Conservation (phyloP, 2,329 filamentous ascomycete genomes). For the Mycosphaerella arachidis region DNA sequence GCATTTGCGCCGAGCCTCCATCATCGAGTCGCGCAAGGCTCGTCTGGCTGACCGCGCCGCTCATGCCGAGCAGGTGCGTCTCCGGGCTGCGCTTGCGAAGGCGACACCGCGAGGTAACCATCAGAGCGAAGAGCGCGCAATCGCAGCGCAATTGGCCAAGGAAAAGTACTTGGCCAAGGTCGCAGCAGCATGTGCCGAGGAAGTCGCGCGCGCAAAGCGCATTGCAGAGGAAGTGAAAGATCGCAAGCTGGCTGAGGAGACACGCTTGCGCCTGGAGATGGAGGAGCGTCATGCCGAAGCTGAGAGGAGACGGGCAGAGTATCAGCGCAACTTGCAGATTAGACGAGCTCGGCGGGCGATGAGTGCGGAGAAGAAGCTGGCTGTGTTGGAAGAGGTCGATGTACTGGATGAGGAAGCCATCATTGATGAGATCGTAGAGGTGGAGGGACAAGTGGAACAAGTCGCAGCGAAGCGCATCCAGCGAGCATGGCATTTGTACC, state of each 20-base stretch:
- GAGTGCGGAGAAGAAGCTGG: conserved; percentile 48
- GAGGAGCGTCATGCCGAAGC: conserved; percentile 76
- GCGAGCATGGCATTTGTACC: conserved; percentile 61
- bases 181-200: conserved; percentile 73
- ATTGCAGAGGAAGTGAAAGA: conserved; percentile 79
- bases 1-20: conserved; percentile 72
- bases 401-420: conserved; percentile 45
- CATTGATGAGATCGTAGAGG: conserved; percentile 27
- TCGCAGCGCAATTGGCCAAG: conserved; percentile 72
- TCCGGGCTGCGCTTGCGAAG: conserved; percentile 70
- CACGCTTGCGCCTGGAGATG: conserved; percentile 67
- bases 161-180: conserved; percentile 80
- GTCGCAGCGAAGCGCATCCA: conserved; percentile 64
- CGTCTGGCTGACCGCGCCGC: conserved; percentile 74
- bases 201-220: conserved; percentile 76
- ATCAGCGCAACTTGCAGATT: conserved; percentile 47
- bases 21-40: conserved; percentile 75
- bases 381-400: conserved; percentile 47
- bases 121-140: conserved; percentile 68
- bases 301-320: conserved; percentile 60
- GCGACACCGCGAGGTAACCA: conserved; percentile 56
- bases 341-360: conserved; percentile 38
- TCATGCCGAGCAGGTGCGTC: conserved; percentile 76
- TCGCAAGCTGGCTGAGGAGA: conserved; percentile 69
- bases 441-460: conserved; percentile 50